phyloP scores from a whole-genome alignment of 352 stramenopile species.

The Phytophthora vignae region DNA sequence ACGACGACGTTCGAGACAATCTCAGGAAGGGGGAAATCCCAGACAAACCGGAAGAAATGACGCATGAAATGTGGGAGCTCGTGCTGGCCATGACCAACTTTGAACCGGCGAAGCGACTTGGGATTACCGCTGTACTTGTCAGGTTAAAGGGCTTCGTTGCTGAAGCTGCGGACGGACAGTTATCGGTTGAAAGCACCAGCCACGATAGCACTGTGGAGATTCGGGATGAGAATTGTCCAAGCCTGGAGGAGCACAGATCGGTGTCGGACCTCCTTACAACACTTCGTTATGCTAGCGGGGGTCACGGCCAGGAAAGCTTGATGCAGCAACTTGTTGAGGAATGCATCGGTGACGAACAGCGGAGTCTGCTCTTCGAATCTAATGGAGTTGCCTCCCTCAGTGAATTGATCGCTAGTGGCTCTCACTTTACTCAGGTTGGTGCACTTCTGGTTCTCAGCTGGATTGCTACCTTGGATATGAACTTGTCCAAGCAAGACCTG shows the following conservation, averaged over 20 bases:
- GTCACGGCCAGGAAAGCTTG: not conserved
- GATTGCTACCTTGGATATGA: not conserved
- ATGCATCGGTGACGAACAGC: not conserved
- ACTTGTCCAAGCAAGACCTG: not conserved
- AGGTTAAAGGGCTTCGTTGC: not conserved
- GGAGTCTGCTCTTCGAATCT: not conserved
- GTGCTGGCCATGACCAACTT: constrained; percentile 23
- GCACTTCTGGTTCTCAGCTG: constrained; percentile 3
- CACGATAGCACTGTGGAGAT: not conserved
- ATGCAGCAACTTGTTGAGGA: not conserved
- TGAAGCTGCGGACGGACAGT: not conserved
- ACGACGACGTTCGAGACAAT: constrained; percentile 14
- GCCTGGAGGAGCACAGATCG: not conserved
- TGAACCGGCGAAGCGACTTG: constrained; percentile 12
- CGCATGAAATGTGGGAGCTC: constrained; percentile 23
- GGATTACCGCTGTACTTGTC: not conserved
- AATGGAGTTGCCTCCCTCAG: not conserved
- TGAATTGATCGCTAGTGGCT: not conserved
- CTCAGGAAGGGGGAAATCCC: constrained; percentile 20
- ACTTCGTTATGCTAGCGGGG: not conserved
- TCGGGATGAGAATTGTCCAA: not conserved
- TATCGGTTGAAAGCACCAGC: not conserved
- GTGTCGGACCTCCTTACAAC: not conserved
- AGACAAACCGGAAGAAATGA: constrained; percentile 17
- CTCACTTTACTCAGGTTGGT: constrained; percentile 1